Percentiles rank a stretch among this genome's conserved stretches.
These are phyloP conservation scores for Gigaspora rosea DNA, from an alignment of 192 early-diverging fungal genomes.

Conservation along the genomic window DNA sequence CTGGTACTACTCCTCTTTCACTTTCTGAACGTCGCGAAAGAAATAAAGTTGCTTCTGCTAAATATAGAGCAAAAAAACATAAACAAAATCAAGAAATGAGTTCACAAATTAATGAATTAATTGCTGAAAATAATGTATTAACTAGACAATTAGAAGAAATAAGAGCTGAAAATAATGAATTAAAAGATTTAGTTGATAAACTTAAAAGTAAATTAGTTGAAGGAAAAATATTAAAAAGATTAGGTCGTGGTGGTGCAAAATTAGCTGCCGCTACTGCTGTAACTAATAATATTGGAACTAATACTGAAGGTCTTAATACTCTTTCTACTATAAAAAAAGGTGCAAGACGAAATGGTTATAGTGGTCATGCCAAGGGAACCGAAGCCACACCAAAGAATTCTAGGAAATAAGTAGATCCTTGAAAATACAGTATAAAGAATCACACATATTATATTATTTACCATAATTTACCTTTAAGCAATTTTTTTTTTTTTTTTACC, in stretches of 20 bases:
- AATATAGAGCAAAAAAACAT: conserved; percentile 64
- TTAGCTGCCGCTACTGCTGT: conserved; percentile 1
- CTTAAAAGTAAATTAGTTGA: conserved; percentile 55
- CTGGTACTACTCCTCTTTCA: conserved; percentile 38
- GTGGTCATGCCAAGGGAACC: conserved; percentile 24
- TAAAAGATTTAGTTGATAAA: conserved; percentile 51
- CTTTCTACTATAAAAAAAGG: background rate
- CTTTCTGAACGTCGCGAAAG: conserved; percentile 54
- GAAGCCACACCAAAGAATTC: background rate
- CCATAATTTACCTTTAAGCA: too few relatives aligned
- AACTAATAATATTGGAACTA: background rate
- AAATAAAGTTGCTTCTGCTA: conserved; percentile 63
- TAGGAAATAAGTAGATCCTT: background rate
- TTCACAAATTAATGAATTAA: conserved; percentile 46
- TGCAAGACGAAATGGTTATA: conserved; percentile 6
- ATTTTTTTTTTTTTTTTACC: too few relatives aligned
- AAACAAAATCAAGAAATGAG: conserved; percentile 59
- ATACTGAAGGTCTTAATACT: background rate
- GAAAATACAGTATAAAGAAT: too few relatives aligned
- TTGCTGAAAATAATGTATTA: conserved; percentile 48
- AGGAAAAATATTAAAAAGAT: conserved; percentile 56
- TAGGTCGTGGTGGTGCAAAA: conserved; percentile 39
- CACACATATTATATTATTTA: too few relatives aligned
- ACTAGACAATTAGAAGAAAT: conserved; percentile 51
- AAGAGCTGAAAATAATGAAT: conserved; percentile 48